Evolutionary conservation across 352 stramenopile genomes (phyloP), one percentile per base, ranked within the genome.

Genomic region (Globisporangium cederbergense): DNA sequence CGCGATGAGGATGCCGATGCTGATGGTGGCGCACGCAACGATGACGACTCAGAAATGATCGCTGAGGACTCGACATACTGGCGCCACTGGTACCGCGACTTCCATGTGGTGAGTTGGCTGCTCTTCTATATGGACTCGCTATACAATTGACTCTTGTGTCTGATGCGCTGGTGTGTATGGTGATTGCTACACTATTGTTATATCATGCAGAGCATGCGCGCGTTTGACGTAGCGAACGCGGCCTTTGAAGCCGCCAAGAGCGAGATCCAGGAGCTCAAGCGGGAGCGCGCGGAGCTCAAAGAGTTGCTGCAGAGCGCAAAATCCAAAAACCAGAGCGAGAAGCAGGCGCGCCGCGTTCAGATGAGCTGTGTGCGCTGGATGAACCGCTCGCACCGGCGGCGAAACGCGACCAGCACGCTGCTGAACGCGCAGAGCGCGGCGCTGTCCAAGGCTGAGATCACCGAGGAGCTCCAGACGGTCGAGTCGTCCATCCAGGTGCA

Each of bases 301-400:
- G 75, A 85, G 47, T 66, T 83, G 16, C 66, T 89, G 36, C 77
- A 89, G 63, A 63, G 61, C 30, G 66, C 67, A 18, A 86, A 86
- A 52, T 69, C 58, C 42, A 76, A 72, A 11, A 63, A 67, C 32
- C 67, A 89, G 40, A 74, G 59, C n/a, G 75, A 89, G 36, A 91
- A 89, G 58, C 52, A 75, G 9, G 66, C 71, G 49, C 76, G 82
- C 3, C 68, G 75, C 43, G 61, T 81, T 56, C 78, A 89, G 50
- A 87, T 91, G 82, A 83, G 85, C 60, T 89, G 82, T 45, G 67
- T 89, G 14, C 72, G 71, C 3, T 89, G 77, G 76, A 81, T 91
- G 67, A 91, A 91, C 52, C 75, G 82, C 30, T 83, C 82, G 25
- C 73, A 74, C 2, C 70, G 82, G 45, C 73, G 82, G 32, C 75